Evolutionary conservation across 2,329 filamentous ascomycete species (phyloP), one percentile per base, ranked within the genome.

Genomic region (Fusarium nanum): DNA sequence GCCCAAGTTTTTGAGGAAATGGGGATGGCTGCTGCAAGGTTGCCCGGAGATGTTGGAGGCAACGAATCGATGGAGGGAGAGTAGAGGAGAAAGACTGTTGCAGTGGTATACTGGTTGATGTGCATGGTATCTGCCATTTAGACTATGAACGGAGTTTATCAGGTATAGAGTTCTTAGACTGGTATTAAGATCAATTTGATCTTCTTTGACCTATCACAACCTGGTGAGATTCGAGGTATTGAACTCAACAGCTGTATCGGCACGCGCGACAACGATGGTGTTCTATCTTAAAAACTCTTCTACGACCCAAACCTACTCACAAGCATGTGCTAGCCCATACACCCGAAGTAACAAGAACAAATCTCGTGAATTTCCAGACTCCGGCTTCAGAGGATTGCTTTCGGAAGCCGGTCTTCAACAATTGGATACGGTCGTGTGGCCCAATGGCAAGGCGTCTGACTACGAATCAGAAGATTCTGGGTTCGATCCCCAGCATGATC

Each of bases 401-500:
- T 41, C 0, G 18, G 9, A 6, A 44, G 2, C 7, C 14, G 61
- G 3, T 4, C 14, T 6, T 30, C 45, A 50, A 30, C 45, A 64
- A 59, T n/a, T 14, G 18, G 27, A 46, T 14, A 58, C 52, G 64
- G 64, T 67, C 64, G 57, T 59, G 67, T 69, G 65, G 67, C 65
- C 67, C 66, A 70, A 70, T 70, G 71, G 72, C 68, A 73, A 73
- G 70, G 72, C 72, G 70, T 74, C 72, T 74, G 72, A 72, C 72
- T 74, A 74, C 72, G 72, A 74, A 74, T 74, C 72, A 74, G 72
- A 71, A 74, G 72, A 74, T 74, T 71, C 62, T 71, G 70, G 72
- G 72, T 74, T 74, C 72, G 72, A 74, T 65, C 72, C 72, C 70
- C 70, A 73, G 60, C 68, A 63, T 71, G 72, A 67, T 67, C 63